A percentile compares a stretch with the other conserved stretches of the same genome.
phyloP scores from a whole-genome alignment of 2,329 filamentous ascomycete genomes.

The Clonostachys byssicola region DNA sequence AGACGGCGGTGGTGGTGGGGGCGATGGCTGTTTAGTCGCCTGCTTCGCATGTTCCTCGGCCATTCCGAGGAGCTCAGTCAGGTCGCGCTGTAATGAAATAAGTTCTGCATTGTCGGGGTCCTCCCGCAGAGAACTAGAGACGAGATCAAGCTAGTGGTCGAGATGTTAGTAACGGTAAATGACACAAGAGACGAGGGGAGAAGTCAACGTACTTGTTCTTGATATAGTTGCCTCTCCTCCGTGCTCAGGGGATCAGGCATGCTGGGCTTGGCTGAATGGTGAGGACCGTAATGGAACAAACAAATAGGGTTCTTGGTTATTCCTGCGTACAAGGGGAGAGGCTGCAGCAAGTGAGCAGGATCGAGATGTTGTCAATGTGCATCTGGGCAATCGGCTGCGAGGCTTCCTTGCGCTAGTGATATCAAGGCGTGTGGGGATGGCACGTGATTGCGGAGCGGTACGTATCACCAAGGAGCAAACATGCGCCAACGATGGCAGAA shows the following conservation, averaged over 20 bases:
- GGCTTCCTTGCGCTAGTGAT: no score
- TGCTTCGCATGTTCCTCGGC: conserved; percentile 78
- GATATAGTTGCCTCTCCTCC: conserved; percentile 46
- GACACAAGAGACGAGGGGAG: neutral
- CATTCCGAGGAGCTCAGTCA: conserved; percentile 76
- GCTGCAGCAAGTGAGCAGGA: no score
- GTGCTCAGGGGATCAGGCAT: conserved; percentile 18
- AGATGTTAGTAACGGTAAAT: neutral
- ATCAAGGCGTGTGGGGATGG: no score
- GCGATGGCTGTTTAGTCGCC: conserved; percentile 33
- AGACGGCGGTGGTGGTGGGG: conserved; percentile 46
- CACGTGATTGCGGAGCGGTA: no score
- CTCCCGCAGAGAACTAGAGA: conserved; percentile 70
- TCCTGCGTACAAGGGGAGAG: no score
- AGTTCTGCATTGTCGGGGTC: conserved; percentile 79
- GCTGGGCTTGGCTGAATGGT: no score
- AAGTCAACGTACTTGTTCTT: conserved; percentile 45
- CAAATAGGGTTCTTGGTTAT: no score
- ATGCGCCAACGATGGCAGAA: no score
- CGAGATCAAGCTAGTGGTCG: conserved; percentile 64
- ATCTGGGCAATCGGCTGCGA: no score
- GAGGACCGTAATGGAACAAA: no score
- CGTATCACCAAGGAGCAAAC: no score
- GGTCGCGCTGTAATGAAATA: conserved; percentile 71
- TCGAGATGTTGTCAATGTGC: no score